phyloP scores from a whole-genome alignment of 2,329 filamentous ascomycete species.

The Boeremia lycopersici region DNA sequence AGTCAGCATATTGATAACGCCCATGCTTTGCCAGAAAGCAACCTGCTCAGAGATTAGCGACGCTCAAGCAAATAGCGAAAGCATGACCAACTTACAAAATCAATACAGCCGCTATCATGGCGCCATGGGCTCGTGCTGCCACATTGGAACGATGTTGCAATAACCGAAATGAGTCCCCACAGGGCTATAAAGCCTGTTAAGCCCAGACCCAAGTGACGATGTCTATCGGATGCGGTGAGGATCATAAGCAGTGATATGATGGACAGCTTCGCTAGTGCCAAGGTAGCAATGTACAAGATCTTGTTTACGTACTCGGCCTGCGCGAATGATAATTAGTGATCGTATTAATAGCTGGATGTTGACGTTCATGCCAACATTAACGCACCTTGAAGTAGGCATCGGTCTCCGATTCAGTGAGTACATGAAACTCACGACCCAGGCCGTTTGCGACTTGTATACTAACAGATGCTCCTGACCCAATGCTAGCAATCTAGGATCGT shows the following conservation, averaged over 20 bases:
- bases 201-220: constrained; percentile 35
- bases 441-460: constrained; percentile 40
- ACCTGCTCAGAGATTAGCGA: constrained; percentile 20
- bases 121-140: constrained; percentile 38
- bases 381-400: constrained; percentile 41
- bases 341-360: neutral
- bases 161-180: constrained; percentile 38
- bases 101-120: constrained; percentile 23
- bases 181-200: constrained; percentile 37
- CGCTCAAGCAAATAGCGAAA: neutral
- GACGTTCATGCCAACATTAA: neutral
- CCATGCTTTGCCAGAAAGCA: constrained; percentile 40
- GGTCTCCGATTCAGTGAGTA: constrained; percentile 31
- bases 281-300: constrained; percentile 42
- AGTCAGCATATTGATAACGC: constrained; percentile 42
- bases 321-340: neutral
- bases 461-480: constrained; percentile 42
- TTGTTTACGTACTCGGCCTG: constrained; percentile 46
- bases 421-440: constrained; percentile 34
- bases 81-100: constrained; percentile 28
- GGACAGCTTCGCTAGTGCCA: constrained; percentile 43
- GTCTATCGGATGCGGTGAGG: constrained; percentile 38
- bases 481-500: constrained; percentile 34
- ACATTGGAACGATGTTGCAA: constrained; percentile 42
- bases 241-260: constrained; percentile 46